phyloP scores from a whole-genome alignment of 2,329 filamentous ascomycete genomes.

The Hymenoscyphus infarciens region DNA sequence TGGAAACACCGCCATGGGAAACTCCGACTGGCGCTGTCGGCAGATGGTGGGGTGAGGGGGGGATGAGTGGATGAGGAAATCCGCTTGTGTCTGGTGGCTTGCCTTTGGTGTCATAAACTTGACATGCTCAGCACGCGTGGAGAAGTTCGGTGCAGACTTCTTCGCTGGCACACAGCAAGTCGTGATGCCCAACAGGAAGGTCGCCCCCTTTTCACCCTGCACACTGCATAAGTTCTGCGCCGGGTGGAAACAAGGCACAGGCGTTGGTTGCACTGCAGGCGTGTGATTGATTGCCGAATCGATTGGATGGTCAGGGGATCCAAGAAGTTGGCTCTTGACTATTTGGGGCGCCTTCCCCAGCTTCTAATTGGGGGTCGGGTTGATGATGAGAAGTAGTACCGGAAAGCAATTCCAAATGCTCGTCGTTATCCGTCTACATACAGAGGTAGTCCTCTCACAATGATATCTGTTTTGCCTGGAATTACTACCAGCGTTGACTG shows the following conservation, averaged over 20 bases:
- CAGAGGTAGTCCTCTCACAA: background rate
- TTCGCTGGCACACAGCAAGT: conserved; percentile 1
- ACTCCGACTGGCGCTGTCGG: conserved; percentile 14
- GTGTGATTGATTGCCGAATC: background rate
- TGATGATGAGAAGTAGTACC: background rate
- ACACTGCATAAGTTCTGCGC: background rate
- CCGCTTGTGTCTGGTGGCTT: background rate
- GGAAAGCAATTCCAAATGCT: background rate
- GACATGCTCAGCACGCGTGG: conserved; percentile 11
- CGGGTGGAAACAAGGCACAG: conserved; percentile 1
- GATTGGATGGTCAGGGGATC: background rate
- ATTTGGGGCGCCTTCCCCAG: background rate
- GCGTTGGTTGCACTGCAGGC: background rate
- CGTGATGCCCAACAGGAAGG: conserved; percentile 5
- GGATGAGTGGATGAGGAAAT: background rate
- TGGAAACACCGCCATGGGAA: conserved; percentile 10
- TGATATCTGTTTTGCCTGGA: background rate
- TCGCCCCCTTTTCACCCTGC: conserved; percentile 3
- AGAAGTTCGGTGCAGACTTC: conserved; percentile 1
- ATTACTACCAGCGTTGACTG: background rate
- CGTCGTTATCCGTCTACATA: background rate
- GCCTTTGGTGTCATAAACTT: background rate
- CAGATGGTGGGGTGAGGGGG: conserved; percentile 6
- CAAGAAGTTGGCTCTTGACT: background rate
- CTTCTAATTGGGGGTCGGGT: background rate